Evolutionary conservation across 164 flowering plant species (phyloP), one percentile per base, ranked within the genome.

Genomic region (Magnolia kwangsiensis): DNA sequence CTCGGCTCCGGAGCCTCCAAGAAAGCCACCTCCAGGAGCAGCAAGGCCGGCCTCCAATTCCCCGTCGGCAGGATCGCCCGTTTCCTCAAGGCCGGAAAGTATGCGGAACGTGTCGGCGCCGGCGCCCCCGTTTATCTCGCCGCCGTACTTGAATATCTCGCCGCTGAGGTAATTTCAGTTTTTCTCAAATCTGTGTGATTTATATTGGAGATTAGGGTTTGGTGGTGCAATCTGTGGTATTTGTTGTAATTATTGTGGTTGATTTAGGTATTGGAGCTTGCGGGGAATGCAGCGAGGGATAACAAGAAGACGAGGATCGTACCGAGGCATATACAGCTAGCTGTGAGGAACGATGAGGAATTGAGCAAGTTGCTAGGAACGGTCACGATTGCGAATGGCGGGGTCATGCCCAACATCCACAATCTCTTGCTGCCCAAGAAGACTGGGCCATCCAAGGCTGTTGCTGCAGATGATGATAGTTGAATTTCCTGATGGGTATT

Each of bases 41-140:
- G 80, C 73, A 78, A 78, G 29, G 80, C 80, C 20, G 80, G 80
- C 7, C 51, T 78, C 13, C 80, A 78, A 23, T 78, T 78, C 59
- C 80, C 80, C 24, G 80, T 78, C 19, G 80, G 80, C 4, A 49
- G 80, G 20, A 78, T 78, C 23, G 80, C 80, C 4, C 77, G 80
- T 14, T 78, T 78, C 23, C 51, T 78, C 59, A 78, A 78, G 63
- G 80, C 80, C 37, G 80, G 80, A 2, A 78, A 78, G 51, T 78
- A 78, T 69, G 80, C 80, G 0, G 80, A 78, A 69, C 21, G 80
- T 13, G 80, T 78, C 19, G 80, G 80, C 13, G 80, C 77, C 27
- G 80, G 80, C 10, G 80, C 80, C 21, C 80, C 80, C 9, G 80
- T 78, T 2, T 78, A 78, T 50, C 77, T 78, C 21, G 80, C 80